Evolutionary conservation across 345 rosid genomes (phyloP), one percentile per base, ranked within the genome.

Genomic region (Dovyalis caffra): DNA sequence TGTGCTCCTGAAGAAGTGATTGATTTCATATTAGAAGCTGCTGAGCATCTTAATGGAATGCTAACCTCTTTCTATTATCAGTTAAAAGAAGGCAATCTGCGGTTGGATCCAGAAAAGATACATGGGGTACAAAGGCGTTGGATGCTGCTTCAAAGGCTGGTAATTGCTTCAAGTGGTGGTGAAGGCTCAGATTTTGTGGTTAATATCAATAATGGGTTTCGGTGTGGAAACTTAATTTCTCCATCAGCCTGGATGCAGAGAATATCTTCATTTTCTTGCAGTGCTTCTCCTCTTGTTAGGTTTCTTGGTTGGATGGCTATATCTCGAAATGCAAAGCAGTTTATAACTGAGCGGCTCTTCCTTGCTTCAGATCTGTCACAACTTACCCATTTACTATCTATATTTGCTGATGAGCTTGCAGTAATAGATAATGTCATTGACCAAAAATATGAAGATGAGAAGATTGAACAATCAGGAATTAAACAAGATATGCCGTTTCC

Each of bases 241-340:
- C 86, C 89, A 57, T 79, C 90, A 33, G 90, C 83, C 45, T 92
- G 97, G 97, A 79, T 90, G 81, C 82, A 85, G 74, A 86, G 78
- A 83, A 88, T 90, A 84, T 68, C 89, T 23, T 62, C 77, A 70
- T 90, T 92, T 87, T 87, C 95, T 76, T 68, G 37, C 53, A 87
- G 82, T 87, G 76, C 85, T 77, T 88, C 85, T 20, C 88, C 93
- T 53, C 87, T 87, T 76, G 94, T 89, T 35, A 89, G 92, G 32
- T 92, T 88, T 83, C 87, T 92, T 78, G 97, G 97, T 67, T 92
- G 97, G 97, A 92, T 92, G 97, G 97, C 92, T 49, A 75, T 92
- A 80, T 90, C 95, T 75, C 88, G 90, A 58, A 80, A 77, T 73
- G 90, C 95, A 47, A 83, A 86, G 79, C 87, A 81, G 77, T 90